Evolutionary conservation across 169 alveolate species (phyloP).

Genomic region (Theileria sp.): DNA sequence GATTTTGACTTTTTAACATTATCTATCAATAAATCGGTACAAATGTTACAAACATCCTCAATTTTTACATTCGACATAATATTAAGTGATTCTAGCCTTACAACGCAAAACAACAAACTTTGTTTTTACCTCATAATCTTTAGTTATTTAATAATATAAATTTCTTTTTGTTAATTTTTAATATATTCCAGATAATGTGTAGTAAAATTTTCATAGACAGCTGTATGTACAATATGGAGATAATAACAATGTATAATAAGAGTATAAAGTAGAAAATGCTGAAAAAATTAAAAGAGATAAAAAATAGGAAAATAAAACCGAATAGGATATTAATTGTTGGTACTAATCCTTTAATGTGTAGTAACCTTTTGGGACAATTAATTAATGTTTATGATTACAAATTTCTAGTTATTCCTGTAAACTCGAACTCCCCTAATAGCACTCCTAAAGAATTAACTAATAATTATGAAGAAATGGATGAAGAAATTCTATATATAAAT

Average conservation of each 20-base stretch:
- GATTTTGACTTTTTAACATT: not conserved
- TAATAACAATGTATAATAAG: too few species aligned
- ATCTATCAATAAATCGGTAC: not conserved
- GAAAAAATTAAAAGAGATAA: slow-evolving; percentile 5
- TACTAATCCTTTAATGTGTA: slow-evolving; percentile 31
- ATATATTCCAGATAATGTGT: too few species aligned
- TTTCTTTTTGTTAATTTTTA: too few species aligned
- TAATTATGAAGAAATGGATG: not conserved
- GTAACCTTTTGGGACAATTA: slow-evolving; percentile 12
- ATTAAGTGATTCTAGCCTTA: not conserved
- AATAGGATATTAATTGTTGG: slow-evolving; percentile 45
- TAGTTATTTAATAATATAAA: too few species aligned
- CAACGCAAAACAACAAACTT: not conserved
- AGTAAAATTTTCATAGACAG: too few species aligned
- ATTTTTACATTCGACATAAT: not conserved
- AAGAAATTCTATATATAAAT: not conserved
- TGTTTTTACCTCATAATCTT: too few species aligned
- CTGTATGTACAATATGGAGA: too few species aligned
- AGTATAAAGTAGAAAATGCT: not conserved
- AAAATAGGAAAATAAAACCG: not conserved
- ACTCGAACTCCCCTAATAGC: not conserved
- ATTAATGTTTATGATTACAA: slow-evolving; percentile 31
- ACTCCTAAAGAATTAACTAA: not conserved
- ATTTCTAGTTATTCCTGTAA: slow-evolving; percentile 29
- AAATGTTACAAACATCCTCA: not conserved